phyloP scores from a whole-genome alignment of 352 stramenopile genomes.

The Globisporangium uncinulatum region DNA sequence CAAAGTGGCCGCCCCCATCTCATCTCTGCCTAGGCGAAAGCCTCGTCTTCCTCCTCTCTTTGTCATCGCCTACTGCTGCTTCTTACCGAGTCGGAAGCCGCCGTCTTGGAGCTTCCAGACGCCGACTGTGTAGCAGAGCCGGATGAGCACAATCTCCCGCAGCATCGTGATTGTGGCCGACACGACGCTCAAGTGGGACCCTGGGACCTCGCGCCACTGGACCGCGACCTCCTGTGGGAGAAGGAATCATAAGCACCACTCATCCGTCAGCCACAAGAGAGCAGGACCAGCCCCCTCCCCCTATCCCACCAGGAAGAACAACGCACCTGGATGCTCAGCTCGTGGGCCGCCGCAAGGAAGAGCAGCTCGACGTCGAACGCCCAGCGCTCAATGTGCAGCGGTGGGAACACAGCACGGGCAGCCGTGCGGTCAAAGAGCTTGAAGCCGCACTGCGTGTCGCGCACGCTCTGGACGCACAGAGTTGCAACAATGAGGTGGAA shows the following conservation, averaged over 20 bases:
- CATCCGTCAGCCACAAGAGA: neutral
- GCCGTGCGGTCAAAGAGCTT: slow-evolving; percentile 91
- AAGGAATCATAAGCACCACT: slow-evolving; percentile 10
- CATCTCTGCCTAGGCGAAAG: too few relatives aligned
- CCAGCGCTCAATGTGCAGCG: slow-evolving; percentile 93
- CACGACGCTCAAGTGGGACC: slow-evolving; percentile 88
- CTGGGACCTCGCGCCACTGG: slow-evolving; percentile 89
- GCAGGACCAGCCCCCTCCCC: neutral
- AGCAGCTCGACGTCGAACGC: slow-evolving; percentile 94
- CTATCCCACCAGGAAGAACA: neutral
- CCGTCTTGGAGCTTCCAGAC: slow-evolving; percentile 80
- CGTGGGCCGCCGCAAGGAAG: slow-evolving; percentile 65
- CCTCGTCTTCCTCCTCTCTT: neutral
- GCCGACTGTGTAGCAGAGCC: slow-evolving; percentile 86
- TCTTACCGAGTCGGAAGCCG: slow-evolving; percentile 41
- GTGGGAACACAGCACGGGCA: slow-evolving; percentile 78
- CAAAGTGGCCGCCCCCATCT: too few relatives aligned
- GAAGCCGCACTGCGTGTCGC: slow-evolving; percentile 94
- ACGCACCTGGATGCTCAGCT: slow-evolving; percentile 56
- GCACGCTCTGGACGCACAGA: slow-evolving; percentile 80
- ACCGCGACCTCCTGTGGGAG: slow-evolving; percentile 83
- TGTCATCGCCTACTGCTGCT: neutral
- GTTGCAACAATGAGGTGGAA: slow-evolving; percentile 90
- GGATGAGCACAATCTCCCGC: slow-evolving; percentile 89
- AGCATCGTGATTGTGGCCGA: slow-evolving; percentile 89